phyloP scores from a whole-genome alignment of 495 filamentous ascomycete genomes.

The Cercophora sp. region DNA sequence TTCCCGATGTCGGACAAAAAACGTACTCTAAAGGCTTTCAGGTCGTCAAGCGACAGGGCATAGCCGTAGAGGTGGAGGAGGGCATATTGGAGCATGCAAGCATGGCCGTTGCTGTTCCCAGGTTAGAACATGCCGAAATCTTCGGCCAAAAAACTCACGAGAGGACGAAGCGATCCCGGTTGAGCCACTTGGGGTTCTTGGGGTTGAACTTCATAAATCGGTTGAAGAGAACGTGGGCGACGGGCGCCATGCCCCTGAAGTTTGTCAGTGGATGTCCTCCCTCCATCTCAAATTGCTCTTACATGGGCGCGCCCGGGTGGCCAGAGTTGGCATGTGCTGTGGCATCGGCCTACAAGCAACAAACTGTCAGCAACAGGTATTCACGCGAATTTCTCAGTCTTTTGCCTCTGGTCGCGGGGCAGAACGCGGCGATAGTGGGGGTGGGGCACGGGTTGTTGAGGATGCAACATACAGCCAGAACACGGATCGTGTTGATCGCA shows the following conservation, averaged over 20 bases:
- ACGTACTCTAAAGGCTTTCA: conserved; percentile 93
- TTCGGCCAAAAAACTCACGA: conserved; percentile 67
- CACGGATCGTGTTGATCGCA: conserved; percentile 95
- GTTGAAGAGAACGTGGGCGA: conserved; percentile 97
- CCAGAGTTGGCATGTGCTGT: conserved; percentile 93
- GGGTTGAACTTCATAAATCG: conserved; percentile 99
- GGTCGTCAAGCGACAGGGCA: conserved; percentile 74
- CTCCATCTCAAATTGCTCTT: conserved; percentile 22
- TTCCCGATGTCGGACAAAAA: background rate
- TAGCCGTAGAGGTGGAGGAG: conserved; percentile 97
- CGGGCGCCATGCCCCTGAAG: conserved; percentile 87
- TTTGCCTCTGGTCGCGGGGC: conserved; percentile 11
- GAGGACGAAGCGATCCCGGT: conserved; percentile 97
- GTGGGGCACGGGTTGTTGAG: conserved; percentile 33
- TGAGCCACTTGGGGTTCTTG: conserved; percentile 94
- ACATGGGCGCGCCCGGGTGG: conserved; percentile 96
- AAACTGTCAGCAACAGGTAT: conserved; percentile 22
- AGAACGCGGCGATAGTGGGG: conserved; percentile 37
- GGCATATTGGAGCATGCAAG: conserved; percentile 99
- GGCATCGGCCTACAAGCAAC: conserved; percentile 78
- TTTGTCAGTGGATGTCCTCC: conserved; percentile 7
- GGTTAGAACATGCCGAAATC: no score
- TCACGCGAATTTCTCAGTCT: background rate
- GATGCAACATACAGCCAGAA: conserved; percentile 72
- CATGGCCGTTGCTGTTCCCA: conserved; percentile 95